Evolutionary conservation across 768 basidiomycete genomes (phyloP).

Genomic region (Lactarius akahatsu): DNA sequence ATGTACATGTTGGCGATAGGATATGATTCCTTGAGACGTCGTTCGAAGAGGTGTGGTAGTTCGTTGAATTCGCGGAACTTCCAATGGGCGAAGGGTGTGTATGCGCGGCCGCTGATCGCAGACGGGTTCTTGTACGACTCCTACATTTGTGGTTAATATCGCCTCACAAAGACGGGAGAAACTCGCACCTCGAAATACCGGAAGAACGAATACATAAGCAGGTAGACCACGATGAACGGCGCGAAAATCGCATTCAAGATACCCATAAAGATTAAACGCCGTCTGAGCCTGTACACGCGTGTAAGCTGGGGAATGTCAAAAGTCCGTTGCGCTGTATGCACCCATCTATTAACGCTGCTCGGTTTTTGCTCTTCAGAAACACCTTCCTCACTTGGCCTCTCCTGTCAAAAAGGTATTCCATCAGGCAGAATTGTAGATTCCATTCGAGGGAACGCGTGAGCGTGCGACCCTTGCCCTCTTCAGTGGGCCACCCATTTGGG

Average conservation of each 20-base stretch:
- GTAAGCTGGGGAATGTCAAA: conserved; percentile 9
- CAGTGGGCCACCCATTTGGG: conserved; percentile 55
- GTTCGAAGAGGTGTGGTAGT: conserved; percentile 85
- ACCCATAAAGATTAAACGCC: conserved; percentile 96
- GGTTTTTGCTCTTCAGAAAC: conserved; percentile 84
- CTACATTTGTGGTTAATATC: conserved; percentile 41
- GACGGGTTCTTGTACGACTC: conserved; percentile 99
- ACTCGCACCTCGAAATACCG: conserved; percentile 92
- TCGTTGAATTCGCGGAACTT: conserved; percentile 99
- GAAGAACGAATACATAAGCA: conserved; percentile 99
- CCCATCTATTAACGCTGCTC: conserved; percentile 79
- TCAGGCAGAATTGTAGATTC: conserved; percentile 94
- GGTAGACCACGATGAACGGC: conserved; percentile 95
- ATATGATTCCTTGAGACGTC: conserved; percentile 85
- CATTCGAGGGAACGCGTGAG: conserved; percentile 92
- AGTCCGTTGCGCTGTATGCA: conserved; percentile 34
- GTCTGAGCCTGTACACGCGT: conserved; percentile 53
- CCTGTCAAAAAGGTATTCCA: conserved; percentile 93
- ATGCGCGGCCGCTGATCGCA: conserved; percentile 86
- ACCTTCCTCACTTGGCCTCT: conserved; percentile 87
- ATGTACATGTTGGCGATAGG: conserved; percentile 93
- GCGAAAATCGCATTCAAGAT: conserved; percentile 93
- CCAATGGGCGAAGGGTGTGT: conserved; percentile 95
- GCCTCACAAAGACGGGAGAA: background rate
- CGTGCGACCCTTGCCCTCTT: conserved; percentile 69